Base-by-base conservation (phyloP, 2,329 filamentous ascomycete species). In the Mycogone perniciosa region DNA sequence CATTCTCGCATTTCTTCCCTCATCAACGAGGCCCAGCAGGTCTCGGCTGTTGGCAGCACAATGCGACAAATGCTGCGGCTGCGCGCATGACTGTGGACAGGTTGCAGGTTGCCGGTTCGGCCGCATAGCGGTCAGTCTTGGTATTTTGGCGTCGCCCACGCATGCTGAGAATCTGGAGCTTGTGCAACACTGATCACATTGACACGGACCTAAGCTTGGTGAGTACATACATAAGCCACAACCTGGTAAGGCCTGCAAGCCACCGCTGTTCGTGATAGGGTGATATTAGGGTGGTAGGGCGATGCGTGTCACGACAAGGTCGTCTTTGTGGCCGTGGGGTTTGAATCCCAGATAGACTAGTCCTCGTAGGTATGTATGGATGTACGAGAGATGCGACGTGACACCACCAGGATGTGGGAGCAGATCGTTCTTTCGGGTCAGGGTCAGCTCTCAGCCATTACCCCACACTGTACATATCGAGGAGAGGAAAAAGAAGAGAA, bases 171-270 rank as follows among this genome's bases (percentile, higher is more conserved):
- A 59, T 61, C 55, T 57, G 26, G 54, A 58, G 57, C 59, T 62
- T 58, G 56, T 47, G 56, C 59, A 57, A 47, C 52, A 55, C 58
- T 55, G 54, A 56, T 62, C 60, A 62, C 58, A 57, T 53, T 54
- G 52, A 35, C 48, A 54, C 44, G 43, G 45, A 34, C 8, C 26
- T 53, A 50, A 53, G 54, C 41, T 54, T 57, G 43, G 49, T 56
- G 53, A 52, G 51, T 49, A 52, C 40, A 57, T 50, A 41, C 52
- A 45, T 50, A 30, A 33, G 13, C 7, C 9, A 38, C 30, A 27
- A 31, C 35, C 26, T 27, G 29, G 31, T 26, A 13, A 30, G 27
- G 44, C 44, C 44, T 51, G 46, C 44, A 44, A 49, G 46, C 50
- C 46, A 49, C 46, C 33, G 8, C 8, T 33, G n/a, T 26, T 41